Evolutionary conservation across 2,329 filamentous ascomycete species (phyloP), one percentile per base, ranked within the genome.

Genomic region (Gaeumannomyces tritici): DNA sequence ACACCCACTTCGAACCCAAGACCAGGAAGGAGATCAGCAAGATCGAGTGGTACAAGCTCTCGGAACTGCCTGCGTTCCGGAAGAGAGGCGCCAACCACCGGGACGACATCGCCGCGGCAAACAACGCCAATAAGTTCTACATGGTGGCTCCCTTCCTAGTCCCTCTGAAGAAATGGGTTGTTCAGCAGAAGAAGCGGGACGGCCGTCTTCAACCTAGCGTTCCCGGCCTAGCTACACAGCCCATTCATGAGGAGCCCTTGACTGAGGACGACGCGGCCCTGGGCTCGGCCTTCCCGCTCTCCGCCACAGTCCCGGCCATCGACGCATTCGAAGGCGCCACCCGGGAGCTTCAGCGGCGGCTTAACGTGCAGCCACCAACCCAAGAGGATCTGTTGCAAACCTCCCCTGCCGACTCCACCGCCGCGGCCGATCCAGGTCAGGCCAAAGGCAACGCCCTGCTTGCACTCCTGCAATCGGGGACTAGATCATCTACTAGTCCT

Each of bases 1-100:
- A 96, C 69, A 93, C 91, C 0, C 74, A 87, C 64, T 99, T 99
- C 71, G 89, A 93, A 73, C 91, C 96, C 4, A 88, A 88, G 68
- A 98, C 95, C 7, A 83, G 96, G 62, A 98, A 98, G 74, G 96
- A 99, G 74, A 99, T 99, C 71, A 96, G 93, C 75, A 96, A 91
- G 75, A 96, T 99, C 64, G 81, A 91, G 72, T 99, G 95, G 95
- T 97, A 96, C 77, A 91, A 87, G 68, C 79, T 99, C 55, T 89
- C 89, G 0, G 92, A 97, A 64, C 82, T 99, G 29, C 93, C 95
- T 0, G 91, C 90, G 0, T 87, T 91, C 69, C 86, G 87, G 62
- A 90, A 89, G 73, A 92, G 89, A 71, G 80, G 79, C 24, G 73
- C 73, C 59, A 78, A 78, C 15, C 80, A 84, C 21, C 81, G 85